Base-by-base conservation (phyloP, 2,329 filamentous ascomycete genomes). In the Beauveria bassiana region DNA sequence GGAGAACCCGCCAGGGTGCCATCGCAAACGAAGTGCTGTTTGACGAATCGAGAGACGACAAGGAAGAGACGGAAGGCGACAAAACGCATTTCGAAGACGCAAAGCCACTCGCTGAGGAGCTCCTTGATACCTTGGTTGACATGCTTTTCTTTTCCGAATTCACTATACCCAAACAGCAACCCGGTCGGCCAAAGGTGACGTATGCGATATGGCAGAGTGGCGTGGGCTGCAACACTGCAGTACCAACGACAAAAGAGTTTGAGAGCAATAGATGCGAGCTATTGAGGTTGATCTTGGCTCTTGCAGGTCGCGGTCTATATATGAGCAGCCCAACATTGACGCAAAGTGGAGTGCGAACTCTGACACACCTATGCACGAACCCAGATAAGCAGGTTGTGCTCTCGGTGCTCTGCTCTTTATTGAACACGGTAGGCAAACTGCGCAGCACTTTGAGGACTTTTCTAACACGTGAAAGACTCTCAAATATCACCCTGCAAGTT, bases 121-220 rank as follows among this genome's bases (percentile, higher is more conserved):
- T 99, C 61, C 89, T 98, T 66, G 93, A 98, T 70, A 92, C 91
- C 0, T 79, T 98, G 58, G 77, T 95, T 63, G 93, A 97, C 70
- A 78, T 98, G 59, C 81, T 98, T 47, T 99, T 99, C 82, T 96
- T 91, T 72, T 87, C 89, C 9, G 90, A 92, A 61, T 89, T 99
- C 69, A 96, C 93, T 0, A 82, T 97, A 18, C 90, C 93, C 10
- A 84, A 81, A 62, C 83, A 89, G 47, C 81, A 86, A 16, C 81
- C 86, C 61, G 85, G 85, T 59, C 91, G 89, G 70, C 83, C 84
- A 65, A 96, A 95, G 72, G 89, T 97, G 61, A 89, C 88, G 8
- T 96, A 95, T 75, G 89, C 91, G 59, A 98, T 99, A 71, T 99
- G 95, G 95, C 92, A 97, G 77, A 98, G 91, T 70, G 95, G 95